Conservation (phyloP, 805 yeast genomes). For the Nakazawaea laoshanensis region DNA sequence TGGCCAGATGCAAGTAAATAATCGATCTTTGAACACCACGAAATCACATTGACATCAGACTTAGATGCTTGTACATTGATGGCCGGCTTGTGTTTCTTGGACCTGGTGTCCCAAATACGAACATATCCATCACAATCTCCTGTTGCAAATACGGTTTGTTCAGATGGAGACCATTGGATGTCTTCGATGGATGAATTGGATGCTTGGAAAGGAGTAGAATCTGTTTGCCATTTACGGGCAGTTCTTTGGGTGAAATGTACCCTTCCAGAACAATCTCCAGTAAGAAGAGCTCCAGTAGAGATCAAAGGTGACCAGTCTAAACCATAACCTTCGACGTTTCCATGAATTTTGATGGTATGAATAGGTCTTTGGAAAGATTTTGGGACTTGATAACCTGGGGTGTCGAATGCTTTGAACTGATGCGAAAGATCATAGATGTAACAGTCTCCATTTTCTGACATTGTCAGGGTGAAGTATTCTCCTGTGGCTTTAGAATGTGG, state of each 20-base stretch:
- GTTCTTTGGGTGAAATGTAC: constrained; percentile 73
- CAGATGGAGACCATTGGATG: constrained; percentile 92
- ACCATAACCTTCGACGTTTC: constrained; percentile 96
- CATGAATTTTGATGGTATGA: constrained; percentile 78
- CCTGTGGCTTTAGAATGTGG: constrained; percentile 70
- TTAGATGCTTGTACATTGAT: constrained; percentile 72
- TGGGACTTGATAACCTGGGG: constrained; percentile 79
- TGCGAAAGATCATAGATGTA: constrained; percentile 73
- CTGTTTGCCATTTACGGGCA: constrained; percentile 76
- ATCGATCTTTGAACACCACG: constrained; percentile 86
- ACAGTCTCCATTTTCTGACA: constrained; percentile 88
- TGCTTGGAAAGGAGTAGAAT: constrained; percentile 67
- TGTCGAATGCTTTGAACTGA: constrained; percentile 75
- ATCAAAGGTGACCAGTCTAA: constrained; percentile 92
- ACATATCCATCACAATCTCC: constrained; percentile 88
- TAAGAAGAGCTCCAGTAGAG: constrained; percentile 68
- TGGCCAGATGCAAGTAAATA: constrained; percentile 92
- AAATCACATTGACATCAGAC: constrained; percentile 87
- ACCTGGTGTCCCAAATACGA: constrained; percentile 95
- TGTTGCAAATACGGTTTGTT: constrained; percentile 90
- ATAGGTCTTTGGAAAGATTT: constrained; percentile 71
- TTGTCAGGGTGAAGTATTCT: constrained; percentile 79
- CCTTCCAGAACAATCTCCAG: constrained; percentile 87
- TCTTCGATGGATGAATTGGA: constrained; percentile 83
- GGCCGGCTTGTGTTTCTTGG: constrained; percentile 87